A percentile compares a stretch with the other conserved stretches of the same genome.
phyloP scores from a whole-genome alignment of 257 asterid species.

The Cynanchum wilfordii region DNA sequence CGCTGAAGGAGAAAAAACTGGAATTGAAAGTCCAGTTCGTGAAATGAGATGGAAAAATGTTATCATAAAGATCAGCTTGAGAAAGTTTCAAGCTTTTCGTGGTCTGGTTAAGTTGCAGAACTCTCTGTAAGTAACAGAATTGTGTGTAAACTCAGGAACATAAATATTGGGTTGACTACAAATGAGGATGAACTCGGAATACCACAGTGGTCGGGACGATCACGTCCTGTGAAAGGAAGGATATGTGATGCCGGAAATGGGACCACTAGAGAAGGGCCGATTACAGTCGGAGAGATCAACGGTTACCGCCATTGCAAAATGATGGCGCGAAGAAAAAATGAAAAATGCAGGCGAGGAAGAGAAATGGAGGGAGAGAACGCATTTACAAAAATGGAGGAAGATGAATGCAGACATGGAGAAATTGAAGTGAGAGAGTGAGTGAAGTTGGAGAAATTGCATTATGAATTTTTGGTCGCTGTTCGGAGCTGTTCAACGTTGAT shows the following conservation, averaged over 20 bases:
- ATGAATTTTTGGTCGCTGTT: background rate
- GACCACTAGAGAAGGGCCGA: slow-evolving; percentile 51
- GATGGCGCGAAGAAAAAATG: slow-evolving; percentile 24
- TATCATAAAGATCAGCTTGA: slow-evolving; percentile 43
- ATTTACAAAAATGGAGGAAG: background rate
- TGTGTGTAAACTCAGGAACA: slow-evolving; percentile 33
- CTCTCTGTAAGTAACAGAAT: slow-evolving; percentile 39
- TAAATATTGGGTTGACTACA: slow-evolving; percentile 32
- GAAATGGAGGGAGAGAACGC: slow-evolving; percentile 14
- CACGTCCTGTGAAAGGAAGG: slow-evolving; percentile 60
- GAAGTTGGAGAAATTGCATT: slow-evolving; percentile 6
- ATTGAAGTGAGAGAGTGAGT: slow-evolving; percentile 18
- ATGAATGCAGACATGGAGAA: background rate
- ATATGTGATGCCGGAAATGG: slow-evolving; percentile 34
- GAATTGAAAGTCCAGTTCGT: slow-evolving; percentile 37
- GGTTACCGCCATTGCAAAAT: slow-evolving; percentile 15
- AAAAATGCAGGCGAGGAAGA: background rate
- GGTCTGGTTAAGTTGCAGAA: slow-evolving; percentile 34
- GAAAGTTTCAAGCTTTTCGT: slow-evolving; percentile 31
- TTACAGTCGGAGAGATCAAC: slow-evolving; percentile 32
- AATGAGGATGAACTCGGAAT: slow-evolving; percentile 39
- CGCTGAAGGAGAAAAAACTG: slow-evolving; percentile 18
- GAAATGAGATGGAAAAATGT: slow-evolving; percentile 43
- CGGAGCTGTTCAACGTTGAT: slow-evolving; percentile 18
- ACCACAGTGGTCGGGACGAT: slow-evolving; percentile 60